Base-by-base conservation (phyloP, 768 basidiomycete species). In the Naganishia antarctica region DNA sequence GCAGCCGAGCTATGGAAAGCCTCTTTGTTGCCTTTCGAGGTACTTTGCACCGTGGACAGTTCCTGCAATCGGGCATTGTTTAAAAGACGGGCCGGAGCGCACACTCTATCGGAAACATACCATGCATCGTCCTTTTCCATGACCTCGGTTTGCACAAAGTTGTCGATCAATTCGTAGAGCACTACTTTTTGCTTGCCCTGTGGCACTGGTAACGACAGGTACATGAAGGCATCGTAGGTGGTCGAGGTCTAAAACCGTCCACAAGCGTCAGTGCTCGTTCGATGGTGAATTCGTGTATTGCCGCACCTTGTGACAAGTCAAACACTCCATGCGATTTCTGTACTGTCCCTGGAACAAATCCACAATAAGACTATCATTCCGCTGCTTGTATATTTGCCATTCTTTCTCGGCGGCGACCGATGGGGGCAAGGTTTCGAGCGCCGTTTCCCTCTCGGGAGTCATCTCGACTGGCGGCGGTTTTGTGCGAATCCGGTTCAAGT, bases 341-440 rank as follows among this genome's bases (percentile, higher is more conserved):
- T 96, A 97, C 77, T 98, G 96, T 12, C 94, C 94, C 79, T 98
- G 94, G 81, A 99, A 97, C 73, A 87, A 89, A 78, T 97, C 93
- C 29, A 98, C 96, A 60, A 99, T 87, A 60, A 98, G 79, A 71
- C 89, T 91, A 74, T 99, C 91, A 73, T 97, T 91, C 62, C 90
- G 83, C 80, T 85, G 84, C 75, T 85, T 85, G 82, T 96, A 98
- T 41, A 87, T 83, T 66, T 84, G 81, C 94, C 94, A 99, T 78
- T 97, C 94, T 71, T 89, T 84, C 69, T 90, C 88, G 74, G 89
- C 88, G 21, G 92, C 92, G 68, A 96, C 83, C 73, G 92, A 89
- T 7, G 85, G 83, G 8, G 93, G 87, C 21, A 97, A 79, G 57
- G 84, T 82, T 77, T 99, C 93, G 25, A 98, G 82, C 71, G 90